Evolutionary conservation across 805 yeast species (phyloP).

Genomic region (Metschnikowia matae): DNA sequence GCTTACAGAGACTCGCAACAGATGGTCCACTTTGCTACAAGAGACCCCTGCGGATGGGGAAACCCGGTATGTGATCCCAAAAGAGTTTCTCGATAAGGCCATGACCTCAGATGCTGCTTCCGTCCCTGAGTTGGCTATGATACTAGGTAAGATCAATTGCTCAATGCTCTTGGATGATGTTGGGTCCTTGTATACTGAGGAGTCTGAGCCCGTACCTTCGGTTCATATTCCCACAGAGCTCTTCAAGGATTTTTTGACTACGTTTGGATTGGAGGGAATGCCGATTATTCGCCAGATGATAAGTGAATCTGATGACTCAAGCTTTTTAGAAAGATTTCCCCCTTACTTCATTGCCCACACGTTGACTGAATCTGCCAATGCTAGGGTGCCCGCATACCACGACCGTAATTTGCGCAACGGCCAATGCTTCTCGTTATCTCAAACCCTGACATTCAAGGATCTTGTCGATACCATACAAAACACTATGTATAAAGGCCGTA

Average conservation of each 20-base stretch:
- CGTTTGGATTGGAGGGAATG: slow-evolving; percentile 50
- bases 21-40: slow-evolving; percentile 10
- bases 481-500: slow-evolving; percentile 18
- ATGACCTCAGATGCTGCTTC: slow-evolving; percentile 21
- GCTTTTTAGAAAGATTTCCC: slow-evolving; percentile 33
- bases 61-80: slow-evolving; percentile 46
- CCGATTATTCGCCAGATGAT: slow-evolving; percentile 32
- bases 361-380: slow-evolving; percentile 18
- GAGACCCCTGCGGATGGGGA: slow-evolving; percentile 39
- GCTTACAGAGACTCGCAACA: slow-evolving; percentile 1
- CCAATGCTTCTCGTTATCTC: slow-evolving; percentile 23
- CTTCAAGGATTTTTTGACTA: slow-evolving; percentile 41
- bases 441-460: slow-evolving; percentile 32
- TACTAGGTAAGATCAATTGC: slow-evolving; percentile 48
- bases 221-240: slow-evolving; percentile 39
- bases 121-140: slow-evolving; percentile 23
- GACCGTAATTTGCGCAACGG: slow-evolving; percentile 8
- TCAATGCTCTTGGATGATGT: slow-evolving; percentile 39
- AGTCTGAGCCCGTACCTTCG: slow-evolving; percentile 18
- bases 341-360: slow-evolving; percentile 35
- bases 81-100: slow-evolving; percentile 41
- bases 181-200: slow-evolving; percentile 38
- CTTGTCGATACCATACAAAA: slow-evolving; percentile 26
- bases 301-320: slow-evolving; percentile 24
- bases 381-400: slow-evolving; percentile 1